Evolutionary conservation across 768 basidiomycete species (phyloP).

Genomic region (Termitomyces sp.): DNA sequence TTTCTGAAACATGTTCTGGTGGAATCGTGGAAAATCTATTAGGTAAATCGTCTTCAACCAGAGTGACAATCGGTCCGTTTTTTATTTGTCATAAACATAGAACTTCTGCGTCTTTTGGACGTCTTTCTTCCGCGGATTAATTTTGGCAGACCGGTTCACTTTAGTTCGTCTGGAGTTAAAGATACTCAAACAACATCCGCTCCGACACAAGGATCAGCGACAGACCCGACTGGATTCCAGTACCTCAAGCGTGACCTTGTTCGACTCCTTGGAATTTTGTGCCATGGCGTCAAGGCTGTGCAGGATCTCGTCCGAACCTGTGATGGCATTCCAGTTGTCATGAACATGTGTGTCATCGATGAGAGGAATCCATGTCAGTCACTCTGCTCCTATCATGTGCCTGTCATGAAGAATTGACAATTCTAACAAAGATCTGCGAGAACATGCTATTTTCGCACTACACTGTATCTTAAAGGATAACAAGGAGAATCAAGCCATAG

Average conservation of each 20-base stretch:
- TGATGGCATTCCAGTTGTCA: constrained; percentile 75
- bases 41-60: constrained; percentile 30
- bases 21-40: constrained; percentile 53
- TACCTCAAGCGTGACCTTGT: constrained; percentile 89
- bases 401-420: constrained; percentile 6
- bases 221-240: constrained; percentile 58
- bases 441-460: constrained; percentile 86
- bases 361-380: constrained; percentile 89
- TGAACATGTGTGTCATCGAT: constrained; percentile 88
- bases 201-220: constrained; percentile 18
- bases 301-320: constrained; percentile 71
- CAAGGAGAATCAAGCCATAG: constrained; percentile 71
- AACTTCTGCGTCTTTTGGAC: constrained; percentile 70
- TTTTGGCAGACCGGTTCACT: constrained; percentile 58
- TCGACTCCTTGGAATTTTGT: constrained; percentile 78
- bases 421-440: constrained; percentile 64
- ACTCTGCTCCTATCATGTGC: constrained; percentile 8
- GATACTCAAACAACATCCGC: constrained; percentile 18
- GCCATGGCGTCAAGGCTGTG: constrained; percentile 54
- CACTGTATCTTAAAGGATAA: constrained; percentile 76
- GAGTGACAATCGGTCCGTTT: constrained; percentile 5
- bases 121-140: constrained; percentile 81
- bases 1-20: constrained; percentile 38
- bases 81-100: constrained; percentile 32
- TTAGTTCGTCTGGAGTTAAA: constrained; percentile 14